Conservation (phyloP, 768 basidiomycete species). For the Macrocybe gigantea region DNA sequence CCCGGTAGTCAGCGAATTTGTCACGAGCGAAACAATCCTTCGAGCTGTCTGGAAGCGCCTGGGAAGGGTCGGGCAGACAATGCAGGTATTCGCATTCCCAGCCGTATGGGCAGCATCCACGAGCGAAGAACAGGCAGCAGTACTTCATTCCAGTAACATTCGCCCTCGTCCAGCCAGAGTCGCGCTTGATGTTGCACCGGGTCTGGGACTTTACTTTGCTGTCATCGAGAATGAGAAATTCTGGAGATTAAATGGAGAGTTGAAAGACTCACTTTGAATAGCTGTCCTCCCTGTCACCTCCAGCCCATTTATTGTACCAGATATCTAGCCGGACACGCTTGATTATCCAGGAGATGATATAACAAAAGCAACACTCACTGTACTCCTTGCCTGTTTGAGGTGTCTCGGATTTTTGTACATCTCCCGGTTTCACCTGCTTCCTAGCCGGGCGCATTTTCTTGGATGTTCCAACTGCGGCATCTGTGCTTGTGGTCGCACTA, state of each 20-base stretch:
- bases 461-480: constrained; percentile 6
- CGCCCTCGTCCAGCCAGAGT: constrained; percentile 91
- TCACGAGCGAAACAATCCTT: constrained; percentile 97
- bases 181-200: constrained; percentile 81
- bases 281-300: constrained; percentile 93
- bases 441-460: constrained; percentile 89
- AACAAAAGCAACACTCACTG: constrained; percentile 48
- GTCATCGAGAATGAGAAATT: constrained; percentile 3
- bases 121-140: constrained; percentile 90
- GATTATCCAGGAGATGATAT: too few relatives aligned
- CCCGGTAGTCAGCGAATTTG: constrained; percentile 95
- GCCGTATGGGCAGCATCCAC: constrained; percentile 97
- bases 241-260: not conserved
- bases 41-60: constrained; percentile 79
- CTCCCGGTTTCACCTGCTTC: constrained; percentile 87
- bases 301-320: constrained; percentile 99
- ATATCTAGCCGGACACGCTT: constrained; percentile 49
- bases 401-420: constrained; percentile 84
- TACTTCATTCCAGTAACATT: constrained; percentile 92
- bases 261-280: constrained; percentile 76
- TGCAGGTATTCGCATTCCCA: constrained; percentile 98
- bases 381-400: constrained; percentile 95
- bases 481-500: constrained; percentile 9
- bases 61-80: constrained; percentile 67
- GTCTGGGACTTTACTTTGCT: constrained; percentile 95